Base-by-base conservation (phyloP, 2,329 filamentous ascomycete species). In the Aulographum hederae region DNA sequence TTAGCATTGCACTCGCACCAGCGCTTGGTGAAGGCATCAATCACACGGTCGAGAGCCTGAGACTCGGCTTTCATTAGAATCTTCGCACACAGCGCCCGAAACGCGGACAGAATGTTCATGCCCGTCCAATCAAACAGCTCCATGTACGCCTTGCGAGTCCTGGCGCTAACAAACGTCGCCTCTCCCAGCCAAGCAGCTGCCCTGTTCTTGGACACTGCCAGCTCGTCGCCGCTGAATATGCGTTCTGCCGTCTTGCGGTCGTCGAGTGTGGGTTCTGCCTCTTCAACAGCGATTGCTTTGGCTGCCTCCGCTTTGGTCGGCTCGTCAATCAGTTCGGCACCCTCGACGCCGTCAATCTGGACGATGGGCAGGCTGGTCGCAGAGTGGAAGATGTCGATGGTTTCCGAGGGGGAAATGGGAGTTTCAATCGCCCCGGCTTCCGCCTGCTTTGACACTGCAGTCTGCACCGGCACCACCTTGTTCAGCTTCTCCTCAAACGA, bases 1-100 rank as follows among this genome's bases (percentile, higher is more conserved):
- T 74, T 77, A 1, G 79, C 71, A 48, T 98, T 98, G 61, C 85
- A 94, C 42, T 79, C 70, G 50, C 82, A 93, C 89, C 89, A 98
- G 38, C 86, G 66, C 40, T 72, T 73, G 3, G 89, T 81, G 44
- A 95, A 86, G 14, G 79, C 77, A 44, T 91, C 80, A 39, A 98
- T 58, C 36, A 98, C 86, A 20, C 89, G 78, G 50, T 98, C 89
- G 14, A 98, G 81, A 52, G 98, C 86, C 54, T 98, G 89, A 3
- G 85, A 92, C 56, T 98, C 89, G 26, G 80, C 89, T 41, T 80
- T 79, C 35, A 98, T 63, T 4, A 89, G 65, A 16, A 95, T 63
- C 19, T 80, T 76, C 32, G 69, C 69, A 51, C 89, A 98, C 17
- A 98, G 65, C 37, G 75, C 69, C 17, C 89, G 73, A 39, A 95